These are phyloP conservation scores for Metarhizium humberi DNA, from an alignment of 2,329 filamentous ascomycete genomes.

Conservation along the genomic window DNA sequence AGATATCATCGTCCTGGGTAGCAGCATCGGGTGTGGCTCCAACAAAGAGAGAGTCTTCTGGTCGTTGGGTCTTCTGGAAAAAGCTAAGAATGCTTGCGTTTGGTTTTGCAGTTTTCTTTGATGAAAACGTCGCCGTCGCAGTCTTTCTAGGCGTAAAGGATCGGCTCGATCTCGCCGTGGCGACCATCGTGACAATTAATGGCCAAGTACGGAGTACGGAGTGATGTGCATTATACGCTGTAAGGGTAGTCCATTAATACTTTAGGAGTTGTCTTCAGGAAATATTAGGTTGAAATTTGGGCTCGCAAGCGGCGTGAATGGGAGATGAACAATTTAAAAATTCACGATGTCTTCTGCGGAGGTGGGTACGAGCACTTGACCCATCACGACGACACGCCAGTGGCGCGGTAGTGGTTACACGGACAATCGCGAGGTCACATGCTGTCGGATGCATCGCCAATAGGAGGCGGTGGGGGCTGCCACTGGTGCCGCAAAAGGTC, in stretches of 20 bases:
- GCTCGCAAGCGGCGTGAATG: background rate
- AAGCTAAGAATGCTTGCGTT: slow-evolving; percentile 66
- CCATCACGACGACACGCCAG: slow-evolving; percentile 1
- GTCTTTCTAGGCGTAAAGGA: slow-evolving; percentile 23
- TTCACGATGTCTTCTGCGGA: background rate
- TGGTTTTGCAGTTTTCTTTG: slow-evolving; percentile 29
- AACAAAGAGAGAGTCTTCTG: slow-evolving; percentile 50
- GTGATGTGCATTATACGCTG: background rate
- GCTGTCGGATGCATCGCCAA: slow-evolving; percentile 1
- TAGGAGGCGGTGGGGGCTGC: no score
- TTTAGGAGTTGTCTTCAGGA: background rate
- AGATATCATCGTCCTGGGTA: slow-evolving; percentile 18
- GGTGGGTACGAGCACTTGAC: background rate
- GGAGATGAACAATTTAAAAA: background rate
- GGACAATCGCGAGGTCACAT: slow-evolving; percentile 23
- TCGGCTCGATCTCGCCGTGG: slow-evolving; percentile 23
- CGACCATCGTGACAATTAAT: slow-evolving; percentile 20
- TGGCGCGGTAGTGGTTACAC: slow-evolving; percentile 7
- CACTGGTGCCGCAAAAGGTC: no score
- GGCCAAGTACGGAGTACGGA: background rate
- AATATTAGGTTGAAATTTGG: background rate
- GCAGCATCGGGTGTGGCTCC: slow-evolving; percentile 15
- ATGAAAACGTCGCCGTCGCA: slow-evolving; percentile 10
- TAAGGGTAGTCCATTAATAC: background rate
- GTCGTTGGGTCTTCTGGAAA: slow-evolving; percentile 59